phyloP scores from a whole-genome alignment of 495 filamentous ascomycete species.

The Penicillium canariense region DNA sequence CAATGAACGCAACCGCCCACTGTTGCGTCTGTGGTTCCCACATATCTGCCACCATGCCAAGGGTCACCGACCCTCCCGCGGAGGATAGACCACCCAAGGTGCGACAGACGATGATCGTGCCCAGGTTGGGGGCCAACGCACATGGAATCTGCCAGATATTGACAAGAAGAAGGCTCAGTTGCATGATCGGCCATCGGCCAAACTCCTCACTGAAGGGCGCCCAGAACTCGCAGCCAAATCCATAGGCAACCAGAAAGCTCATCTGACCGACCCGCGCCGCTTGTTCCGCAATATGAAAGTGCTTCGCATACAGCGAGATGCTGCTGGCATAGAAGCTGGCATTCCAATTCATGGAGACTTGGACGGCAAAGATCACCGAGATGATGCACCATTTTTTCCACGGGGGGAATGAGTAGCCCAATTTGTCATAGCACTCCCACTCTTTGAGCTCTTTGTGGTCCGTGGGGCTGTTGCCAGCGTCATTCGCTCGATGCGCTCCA shows the following conservation, averaged over 20 bases:
- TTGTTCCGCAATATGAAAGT: conserved; percentile 63
- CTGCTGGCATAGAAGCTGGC: conserved; percentile 71
- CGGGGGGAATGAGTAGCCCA: conserved; percentile 60
- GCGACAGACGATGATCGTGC: conserved; percentile 60
- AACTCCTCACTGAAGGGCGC: conserved; percentile 81
- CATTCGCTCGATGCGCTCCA: conserved; percentile 40
- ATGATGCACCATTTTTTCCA: conserved; percentile 79
- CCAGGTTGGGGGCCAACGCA: conserved; percentile 68
- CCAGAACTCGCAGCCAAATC: conserved; percentile 82
- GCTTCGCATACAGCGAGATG: conserved; percentile 55
- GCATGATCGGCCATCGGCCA: conserved; percentile 70
- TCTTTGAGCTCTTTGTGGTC: conserved; percentile 57
- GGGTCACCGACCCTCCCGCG: conserved; percentile 77
- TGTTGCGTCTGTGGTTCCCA: conserved; percentile 68
- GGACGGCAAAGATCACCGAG: conserved; percentile 69
- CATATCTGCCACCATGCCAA: conserved; percentile 84
- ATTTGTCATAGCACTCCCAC: conserved; percentile 58
- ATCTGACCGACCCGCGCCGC: conserved; percentile 65
- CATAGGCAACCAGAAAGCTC: conserved; percentile 70
- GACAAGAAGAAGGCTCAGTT: conserved; percentile 65
- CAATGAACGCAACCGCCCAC: conserved; percentile 67
- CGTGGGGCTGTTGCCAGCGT: conserved; percentile 35
- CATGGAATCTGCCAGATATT: conserved; percentile 77
- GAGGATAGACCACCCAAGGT: conserved; percentile 69
- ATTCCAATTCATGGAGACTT: conserved; percentile 86